Evolutionary conservation across 345 rosid genomes (phyloP), one percentile per base, ranked within the genome.

Genomic region (Rhizophora mangle): DNA sequence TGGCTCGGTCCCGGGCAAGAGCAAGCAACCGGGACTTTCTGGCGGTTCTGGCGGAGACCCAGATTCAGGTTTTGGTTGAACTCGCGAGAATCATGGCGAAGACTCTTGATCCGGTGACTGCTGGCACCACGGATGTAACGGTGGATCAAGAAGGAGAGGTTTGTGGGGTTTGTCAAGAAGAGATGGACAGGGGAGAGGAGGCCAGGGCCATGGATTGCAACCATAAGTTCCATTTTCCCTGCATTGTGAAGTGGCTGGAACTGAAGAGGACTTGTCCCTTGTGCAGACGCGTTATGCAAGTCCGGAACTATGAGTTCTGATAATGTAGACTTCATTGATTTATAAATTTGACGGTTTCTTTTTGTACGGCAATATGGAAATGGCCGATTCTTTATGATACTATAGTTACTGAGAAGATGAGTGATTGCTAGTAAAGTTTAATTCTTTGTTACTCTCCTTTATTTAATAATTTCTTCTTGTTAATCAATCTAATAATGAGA

Each of bases 121-220:
- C 6, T 3, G 26, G 51, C 26, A 30, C 54, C 5, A 32, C 16
- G 60, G 10, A 3, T 11, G 29, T 16, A 7, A 34, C 9, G 11
- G 19, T 7, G 21, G 34, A 21, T 9, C 66, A 36, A 32, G 51
- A 21, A 2, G 66, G 31, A 49, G 47, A 49, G 47, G 47, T 32
- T 49, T 69, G 59, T 47, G 65, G 66, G 31, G 34, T 60, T 47
- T 49, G 73, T 49, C 65, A 31, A 37, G 60, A 61, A 26, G 49
- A 61, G 31, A 49, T 61, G 31, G 51, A 52, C n/a, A 30, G 13
- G 8, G 37, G 66, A 34, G 61, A 62, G 60, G 60, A 34, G 10
- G 65, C 21, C 13, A 46, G 65, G 36, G 72, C 58, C 8, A 47
- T 49, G 65, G 59, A 60, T 8, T 69, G 72, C 72, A 60, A 29